Evolutionary conservation across 768 basidiomycete species (phyloP), one percentile per base, ranked within the genome.

Genomic region (Phaeotremella fagi): DNA sequence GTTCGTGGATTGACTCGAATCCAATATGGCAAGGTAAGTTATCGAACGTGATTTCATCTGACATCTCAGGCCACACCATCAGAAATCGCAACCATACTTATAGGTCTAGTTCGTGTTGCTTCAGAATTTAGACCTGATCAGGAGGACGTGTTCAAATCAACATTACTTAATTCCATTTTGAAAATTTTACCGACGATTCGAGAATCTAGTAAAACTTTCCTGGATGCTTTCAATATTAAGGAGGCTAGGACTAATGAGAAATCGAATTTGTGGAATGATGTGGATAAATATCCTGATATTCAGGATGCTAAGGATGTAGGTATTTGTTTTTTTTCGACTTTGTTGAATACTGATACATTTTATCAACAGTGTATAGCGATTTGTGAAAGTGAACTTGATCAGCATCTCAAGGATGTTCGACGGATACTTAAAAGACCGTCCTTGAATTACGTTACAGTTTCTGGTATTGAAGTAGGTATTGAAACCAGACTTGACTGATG

Each of bases 1-100:
- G 83, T 86, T 0, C 85, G 82, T 67, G 94, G 94, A 0, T 76
- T 98, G 15, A 86, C 84, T 55, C 79, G 90, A 26, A 86, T 97
- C 27, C 89, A 92, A 66, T 94, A 94, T 62, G 87, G 90, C 43
- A 87, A 90, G 78, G 89, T 90, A 59, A 60, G 77, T 57, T 23
- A 12, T 22, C 22, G 27, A 12, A 18, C 18, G 11, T 0, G 29
- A 15, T 29, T 14, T 31, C 7, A 3, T 26, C 33, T 33, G 4
- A 14, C 14, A 12, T 37, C 35, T n/a, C 66, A 76, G 60, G 90
- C 88, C 48, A 85, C 85, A 1, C 87, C 92, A 0, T 79, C 83
- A 66, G 94, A 99, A 68, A 79, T 97, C 12, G 81, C 83, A 0
- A 71, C 82, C 4, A 77, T 97, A 15, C 79, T 98, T 4, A 79